Evolutionary conservation across 768 basidiomycete genomes (phyloP).

Genomic region (Kwoniella sp.): DNA sequence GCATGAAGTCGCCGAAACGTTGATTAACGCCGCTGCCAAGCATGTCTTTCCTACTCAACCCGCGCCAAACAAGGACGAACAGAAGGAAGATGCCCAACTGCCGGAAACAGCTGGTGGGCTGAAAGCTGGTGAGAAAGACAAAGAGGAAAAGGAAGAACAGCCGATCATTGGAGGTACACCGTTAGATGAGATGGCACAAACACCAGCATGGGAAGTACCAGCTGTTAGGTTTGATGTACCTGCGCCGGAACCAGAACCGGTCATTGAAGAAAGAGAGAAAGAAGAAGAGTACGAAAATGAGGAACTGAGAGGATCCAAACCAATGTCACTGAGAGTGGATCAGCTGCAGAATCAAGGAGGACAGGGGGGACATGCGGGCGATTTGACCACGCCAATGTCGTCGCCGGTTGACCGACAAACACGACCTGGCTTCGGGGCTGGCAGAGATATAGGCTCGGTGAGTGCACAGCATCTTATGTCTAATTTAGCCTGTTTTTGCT

Average conservation of each 20-base stretch:
- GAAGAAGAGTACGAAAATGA: slow-evolving; percentile 7
- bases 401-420: slow-evolving; percentile 16
- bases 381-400: background rate
- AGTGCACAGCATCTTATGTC: slow-evolving; percentile 20
- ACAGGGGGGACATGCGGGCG: background rate
- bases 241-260: background rate
- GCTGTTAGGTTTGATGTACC: slow-evolving; percentile 8
- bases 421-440: slow-evolving; percentile 35
- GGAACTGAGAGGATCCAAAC: background rate
- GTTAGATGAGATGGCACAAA: slow-evolving; percentile 41
- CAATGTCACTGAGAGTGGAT: background rate
- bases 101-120: slow-evolving; percentile 2
- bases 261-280: slow-evolving; percentile 15
- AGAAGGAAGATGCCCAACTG: slow-evolving; percentile 2
- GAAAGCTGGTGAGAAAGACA: slow-evolving; percentile 1
- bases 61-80: slow-evolving; percentile 12
- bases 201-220: slow-evolving; percentile 27
- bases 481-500: too few relatives aligned
- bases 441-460: slow-evolving; percentile 43
- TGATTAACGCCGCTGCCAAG: slow-evolving; percentile 42
- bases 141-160: slow-evolving; percentile 31
- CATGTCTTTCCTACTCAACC: slow-evolving; percentile 38
- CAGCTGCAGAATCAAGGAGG: background rate
- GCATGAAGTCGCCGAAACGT: slow-evolving; percentile 35
- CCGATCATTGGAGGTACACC: slow-evolving; percentile 47